Evolutionary conservation across 1,284 basidiomycete species (phyloP), one percentile per base, ranked within the genome.

Genomic region (Caloboletus firmus): DNA sequence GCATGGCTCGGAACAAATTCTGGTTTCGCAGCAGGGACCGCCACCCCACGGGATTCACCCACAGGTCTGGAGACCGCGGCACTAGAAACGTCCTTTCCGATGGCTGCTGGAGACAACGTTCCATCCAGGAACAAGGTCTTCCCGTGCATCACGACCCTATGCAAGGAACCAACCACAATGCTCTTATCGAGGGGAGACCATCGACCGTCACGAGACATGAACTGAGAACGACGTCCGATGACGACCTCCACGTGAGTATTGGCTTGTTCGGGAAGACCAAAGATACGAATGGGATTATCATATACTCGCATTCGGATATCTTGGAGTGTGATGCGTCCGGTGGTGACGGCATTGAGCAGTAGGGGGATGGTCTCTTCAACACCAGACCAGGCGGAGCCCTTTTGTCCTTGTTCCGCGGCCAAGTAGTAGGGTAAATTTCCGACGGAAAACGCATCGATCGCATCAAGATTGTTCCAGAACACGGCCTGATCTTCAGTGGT

Each of bases 191-290:
- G 73, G 5, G 96, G 95, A 20, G 95, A 96, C 96, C 96, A 99
- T 41, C 77, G 74, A 17, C 75, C 69, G 9, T 72, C 63, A 26
- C 76, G 76, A 46, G 71, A 71, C 8, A 68, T 69, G 68, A 92
- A 93, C 36, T 77, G 77, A 22, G 83, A 79, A 54, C 82, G 82
- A 51, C 96, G 84, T 61, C 91, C 91, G 41, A 95, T 78, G 60
- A 97, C 93, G 42, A 98, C 91, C 69, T 99, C 97, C 45, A 98
- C 92, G 63, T 89, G 90, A 2, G 95, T 95, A 59, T 93, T 83
- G 9, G 83, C 68, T 68, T 94, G 93, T 54, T 95, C 92, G 2
- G 92, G 86, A 13, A 99, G 80, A 43, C 89, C 88, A 66, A 99
- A 98, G 69, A 99, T 98, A 49, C 85, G 81, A 49, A 92, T 83